Evolutionary conservation across 83 land plant genomes (phyloP).

Genomic region (Isoetes engelmannii): DNA sequence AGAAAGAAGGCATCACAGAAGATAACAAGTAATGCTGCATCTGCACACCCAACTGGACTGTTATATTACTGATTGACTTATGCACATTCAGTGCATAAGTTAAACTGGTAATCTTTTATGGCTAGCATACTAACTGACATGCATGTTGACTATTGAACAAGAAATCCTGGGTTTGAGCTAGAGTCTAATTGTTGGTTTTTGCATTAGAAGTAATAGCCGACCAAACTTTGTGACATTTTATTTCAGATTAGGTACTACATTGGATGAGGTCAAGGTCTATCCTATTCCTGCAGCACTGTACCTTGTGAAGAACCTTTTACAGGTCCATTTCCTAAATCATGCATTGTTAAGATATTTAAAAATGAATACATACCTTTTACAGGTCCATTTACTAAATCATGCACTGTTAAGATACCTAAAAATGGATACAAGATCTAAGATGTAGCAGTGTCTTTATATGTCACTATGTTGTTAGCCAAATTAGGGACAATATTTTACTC

Average conservation of each 20-base stretch:
- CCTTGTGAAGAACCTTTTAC: constrained; percentile 75
- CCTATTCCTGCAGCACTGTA: constrained; percentile 85
- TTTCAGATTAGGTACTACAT: constrained; percentile 54
- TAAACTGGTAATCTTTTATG: background rate
- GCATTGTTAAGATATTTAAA: too few relatives aligned
- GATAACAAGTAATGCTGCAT: constrained; percentile 58
- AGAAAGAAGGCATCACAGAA: constrained; percentile 66
- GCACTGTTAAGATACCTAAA: too few relatives aligned
- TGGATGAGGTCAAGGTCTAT: constrained; percentile 73
- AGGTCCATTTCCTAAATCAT: too few relatives aligned
- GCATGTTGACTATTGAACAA: background rate
- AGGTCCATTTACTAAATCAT: too few relatives aligned
- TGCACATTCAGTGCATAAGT: background rate
- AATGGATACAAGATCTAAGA: too few relatives aligned
- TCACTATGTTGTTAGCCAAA: too few relatives aligned
- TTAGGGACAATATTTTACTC: too few relatives aligned
- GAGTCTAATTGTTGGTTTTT: background rate
- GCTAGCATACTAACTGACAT: too few relatives aligned
- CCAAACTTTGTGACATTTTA: too few relatives aligned
- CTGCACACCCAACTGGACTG: background rate
- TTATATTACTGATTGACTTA: background rate
- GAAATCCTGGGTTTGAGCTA: background rate
- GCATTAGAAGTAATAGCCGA: too few relatives aligned
- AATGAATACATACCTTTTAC: too few relatives aligned
- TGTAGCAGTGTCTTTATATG: too few relatives aligned